Percentiles rank a stretch among this genome's conserved stretches.
Conservation (phyloP, 345 rosid genomes). For the Aquilaria sinensis region DNA sequence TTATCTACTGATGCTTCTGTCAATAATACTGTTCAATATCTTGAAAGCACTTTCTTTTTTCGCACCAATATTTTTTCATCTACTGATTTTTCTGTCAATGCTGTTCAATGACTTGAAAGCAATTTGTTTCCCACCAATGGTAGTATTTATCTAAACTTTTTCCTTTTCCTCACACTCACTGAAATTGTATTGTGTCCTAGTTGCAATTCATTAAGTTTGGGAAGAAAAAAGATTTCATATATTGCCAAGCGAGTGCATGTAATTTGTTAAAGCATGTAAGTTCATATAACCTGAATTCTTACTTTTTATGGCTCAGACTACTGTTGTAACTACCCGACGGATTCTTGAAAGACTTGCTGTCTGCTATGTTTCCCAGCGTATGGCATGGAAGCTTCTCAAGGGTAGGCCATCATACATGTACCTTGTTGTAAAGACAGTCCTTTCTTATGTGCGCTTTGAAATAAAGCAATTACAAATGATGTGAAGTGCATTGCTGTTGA, state of each 20-base stretch:
- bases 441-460: background rate
- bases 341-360: slow-evolving; percentile 84
- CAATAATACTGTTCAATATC: too few relatives aligned
- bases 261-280: too few relatives aligned
- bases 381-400: slow-evolving; percentile 98
- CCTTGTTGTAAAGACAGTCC: background rate
- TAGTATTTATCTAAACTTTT: too few relatives aligned
- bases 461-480: background rate
- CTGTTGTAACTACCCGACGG: slow-evolving; percentile 84
- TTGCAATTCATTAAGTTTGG: too few relatives aligned
- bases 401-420: slow-evolving; percentile 34
- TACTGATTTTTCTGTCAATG: too few relatives aligned
- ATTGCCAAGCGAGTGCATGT: too few relatives aligned
- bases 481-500: background rate
- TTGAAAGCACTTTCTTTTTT: background rate
- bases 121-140: background rate
- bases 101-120: background rate
- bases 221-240: too few relatives aligned
- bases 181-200: too few relatives aligned
- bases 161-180: too few relatives aligned
- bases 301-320: slow-evolving; percentile 38
- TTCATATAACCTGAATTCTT: too few relatives aligned
- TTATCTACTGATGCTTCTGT: too few relatives aligned
- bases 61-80: too few relatives aligned
- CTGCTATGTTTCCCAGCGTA: slow-evolving; percentile 70